Evolutionary conservation across 352 stramenopile genomes (phyloP).

Genomic region (Globisporangium recalcitrans): DNA sequence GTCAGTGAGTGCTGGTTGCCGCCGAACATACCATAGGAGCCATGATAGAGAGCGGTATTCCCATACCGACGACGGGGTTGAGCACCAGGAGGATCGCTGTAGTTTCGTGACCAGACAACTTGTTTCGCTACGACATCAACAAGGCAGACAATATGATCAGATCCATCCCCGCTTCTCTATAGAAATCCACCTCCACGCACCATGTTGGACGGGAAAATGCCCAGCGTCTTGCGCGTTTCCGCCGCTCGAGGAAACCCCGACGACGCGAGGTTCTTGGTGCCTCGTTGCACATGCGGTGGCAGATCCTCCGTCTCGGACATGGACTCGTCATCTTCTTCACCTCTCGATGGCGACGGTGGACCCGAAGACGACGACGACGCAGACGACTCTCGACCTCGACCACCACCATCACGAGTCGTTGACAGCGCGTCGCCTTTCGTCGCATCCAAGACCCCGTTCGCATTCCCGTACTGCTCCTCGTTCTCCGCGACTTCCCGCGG

Average conservation of each 20-base stretch:
- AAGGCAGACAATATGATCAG: neutral
- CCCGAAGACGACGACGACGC: slow-evolving; percentile 14
- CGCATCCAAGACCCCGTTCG: neutral
- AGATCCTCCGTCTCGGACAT: slow-evolving; percentile 6
- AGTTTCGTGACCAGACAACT: slow-evolving; percentile 15
- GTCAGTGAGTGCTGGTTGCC: neutral
- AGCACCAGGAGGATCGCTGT: slow-evolving; percentile 32
- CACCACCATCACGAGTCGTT: neutral
- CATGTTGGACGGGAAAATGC: slow-evolving; percentile 16
- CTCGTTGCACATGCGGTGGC: neutral
- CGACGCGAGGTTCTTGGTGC: neutral
- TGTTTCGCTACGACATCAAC: slow-evolving; percentile 5
- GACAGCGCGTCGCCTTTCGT: neutral
- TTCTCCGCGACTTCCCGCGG: slow-evolving; percentile 19
- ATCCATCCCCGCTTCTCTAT: neutral
- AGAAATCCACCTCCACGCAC: neutral
- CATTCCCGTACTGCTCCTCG: neutral
- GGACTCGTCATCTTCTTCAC: slow-evolving; percentile 10
- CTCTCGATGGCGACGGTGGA: slow-evolving; percentile 12
- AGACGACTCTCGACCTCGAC: slow-evolving; percentile 1
- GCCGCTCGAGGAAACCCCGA: neutral
- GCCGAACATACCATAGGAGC: no score
- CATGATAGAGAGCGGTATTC: neutral
- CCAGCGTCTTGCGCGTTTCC: neutral
- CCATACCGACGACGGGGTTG: slow-evolving; percentile 38